Conservation (phyloP, 805 yeast genomes). For the Metschnikowia noctiluminum region DNA sequence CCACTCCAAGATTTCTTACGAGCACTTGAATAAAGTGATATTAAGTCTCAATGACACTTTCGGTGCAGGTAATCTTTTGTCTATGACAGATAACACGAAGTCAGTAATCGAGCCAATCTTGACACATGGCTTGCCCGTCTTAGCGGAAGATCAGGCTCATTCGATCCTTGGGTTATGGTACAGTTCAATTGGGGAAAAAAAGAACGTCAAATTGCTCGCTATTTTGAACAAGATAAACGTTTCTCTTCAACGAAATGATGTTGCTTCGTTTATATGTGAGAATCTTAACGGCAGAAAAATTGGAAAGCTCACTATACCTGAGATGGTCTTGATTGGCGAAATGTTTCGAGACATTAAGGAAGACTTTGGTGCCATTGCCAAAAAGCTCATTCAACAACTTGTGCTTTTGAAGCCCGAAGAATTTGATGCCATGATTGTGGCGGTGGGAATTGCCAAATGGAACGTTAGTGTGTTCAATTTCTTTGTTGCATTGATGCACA, state of each 20-base stretch:
- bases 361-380: slow-evolving; percentile 28
- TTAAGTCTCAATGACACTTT: slow-evolving; percentile 33
- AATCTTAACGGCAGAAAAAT: slow-evolving; percentile 20
- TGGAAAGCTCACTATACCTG: slow-evolving; percentile 16
- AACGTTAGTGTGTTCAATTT: slow-evolving; percentile 28
- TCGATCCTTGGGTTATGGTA: slow-evolving; percentile 16
- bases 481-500: slow-evolving; percentile 31
- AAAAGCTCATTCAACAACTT: slow-evolving; percentile 32
- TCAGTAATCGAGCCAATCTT: slow-evolving; percentile 14
- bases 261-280: slow-evolving; percentile 17
- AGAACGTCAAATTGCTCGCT: slow-evolving; percentile 18
- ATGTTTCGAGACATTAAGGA: slow-evolving; percentile 19
- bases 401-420: slow-evolving; percentile 28
- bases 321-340: slow-evolving; percentile 20
- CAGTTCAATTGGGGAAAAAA: slow-evolving; percentile 19
- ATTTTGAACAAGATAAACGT: slow-evolving; percentile 15
- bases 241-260: slow-evolving; percentile 6
- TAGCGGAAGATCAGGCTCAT: slow-evolving; percentile 12
- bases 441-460: slow-evolving; percentile 29
- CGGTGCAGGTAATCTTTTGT: slow-evolving; percentile 24
- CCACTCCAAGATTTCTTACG: slow-evolving; percentile 17
- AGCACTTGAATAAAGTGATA: slow-evolving; percentile 22
- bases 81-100: slow-evolving; percentile 4
- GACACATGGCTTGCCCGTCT: not conserved
- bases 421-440: slow-evolving; percentile 19